A percentile compares a stretch with the other conserved stretches of the same genome.
Conservation (phyloP, 2,329 filamentous ascomycete genomes). For the Fusarium coffeatum region DNA sequence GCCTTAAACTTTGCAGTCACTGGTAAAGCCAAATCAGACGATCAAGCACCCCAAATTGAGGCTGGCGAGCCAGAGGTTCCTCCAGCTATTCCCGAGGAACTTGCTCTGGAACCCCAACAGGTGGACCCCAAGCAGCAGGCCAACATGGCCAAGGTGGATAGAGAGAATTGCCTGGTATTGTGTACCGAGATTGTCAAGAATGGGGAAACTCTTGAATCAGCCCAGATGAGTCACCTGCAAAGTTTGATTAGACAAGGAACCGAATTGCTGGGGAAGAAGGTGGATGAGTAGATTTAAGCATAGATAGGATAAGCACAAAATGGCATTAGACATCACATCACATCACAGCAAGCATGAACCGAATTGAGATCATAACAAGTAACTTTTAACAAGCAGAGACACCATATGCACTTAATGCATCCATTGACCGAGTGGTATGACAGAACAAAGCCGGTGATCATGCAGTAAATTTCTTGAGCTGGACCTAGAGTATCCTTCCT, state of each 20-base stretch:
- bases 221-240: conserved; percentile 57
- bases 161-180: conserved; percentile 71
- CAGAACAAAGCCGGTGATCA: conserved; percentile 54
- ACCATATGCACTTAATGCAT: conserved; percentile 43
- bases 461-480: conserved; percentile 57
- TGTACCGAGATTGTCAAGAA: conserved; percentile 65
- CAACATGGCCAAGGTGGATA: conserved; percentile 63
- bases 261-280: conserved; percentile 53
- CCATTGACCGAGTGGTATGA: conserved; percentile 48
- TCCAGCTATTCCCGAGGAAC: conserved; percentile 47
- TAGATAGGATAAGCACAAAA: background rate
- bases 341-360: background rate
- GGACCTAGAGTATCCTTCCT: conserved; percentile 56
- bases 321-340: conserved; percentile 9
- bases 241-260: conserved; percentile 64
- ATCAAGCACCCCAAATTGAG: conserved; percentile 39
- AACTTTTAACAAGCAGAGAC: conserved; percentile 37
- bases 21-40: conserved; percentile 49
- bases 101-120: conserved; percentile 61
- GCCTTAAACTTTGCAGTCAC: conserved; percentile 63
- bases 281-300: conserved; percentile 12
- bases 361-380: conserved; percentile 25
- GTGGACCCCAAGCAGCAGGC: conserved; percentile 57
- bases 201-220: conserved; percentile 54
- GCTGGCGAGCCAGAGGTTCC: conserved; percentile 18